Percentiles rank a stretch among this genome's conserved stretches.
Conservation (phyloP, 2,329 filamentous ascomycete genomes). For the Hymenotorrendiella dingleyae region DNA sequence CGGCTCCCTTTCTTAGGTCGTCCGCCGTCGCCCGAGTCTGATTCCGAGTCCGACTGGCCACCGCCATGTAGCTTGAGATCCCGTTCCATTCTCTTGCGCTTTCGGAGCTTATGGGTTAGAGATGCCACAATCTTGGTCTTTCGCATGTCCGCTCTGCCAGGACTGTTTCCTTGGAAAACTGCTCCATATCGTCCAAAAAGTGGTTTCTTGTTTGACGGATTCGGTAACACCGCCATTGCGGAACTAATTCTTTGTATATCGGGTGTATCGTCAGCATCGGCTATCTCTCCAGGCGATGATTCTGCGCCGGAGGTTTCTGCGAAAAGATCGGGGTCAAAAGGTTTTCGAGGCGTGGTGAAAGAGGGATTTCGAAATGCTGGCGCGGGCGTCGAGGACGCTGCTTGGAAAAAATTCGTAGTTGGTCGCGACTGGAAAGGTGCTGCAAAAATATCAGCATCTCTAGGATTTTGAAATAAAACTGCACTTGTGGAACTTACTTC, state of each 20-base stretch:
- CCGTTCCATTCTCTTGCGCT: constrained; percentile 39
- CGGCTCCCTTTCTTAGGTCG: constrained; percentile 33
- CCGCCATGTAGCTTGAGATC: constrained; percentile 34
- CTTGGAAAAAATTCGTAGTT: constrained; percentile 34
- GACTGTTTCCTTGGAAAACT: constrained; percentile 34
- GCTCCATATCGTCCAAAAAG: constrained; percentile 37
- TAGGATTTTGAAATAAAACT: background rate
- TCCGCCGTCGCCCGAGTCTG: constrained; percentile 32
- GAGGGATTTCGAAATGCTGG: constrained; percentile 57
- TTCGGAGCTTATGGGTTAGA: constrained; percentile 43
- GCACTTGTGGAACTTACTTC: constrained; percentile 17
- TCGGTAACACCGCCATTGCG: constrained; percentile 44
- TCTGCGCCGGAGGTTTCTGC: constrained; percentile 54
- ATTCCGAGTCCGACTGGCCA: constrained; percentile 33
- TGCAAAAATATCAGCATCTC: constrained; percentile 11
- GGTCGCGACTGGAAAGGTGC: constrained; percentile 35
- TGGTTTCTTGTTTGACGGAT: constrained; percentile 39
- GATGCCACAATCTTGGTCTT: constrained; percentile 43
- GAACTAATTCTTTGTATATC: constrained; percentile 47
- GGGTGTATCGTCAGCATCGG: constrained; percentile 44
- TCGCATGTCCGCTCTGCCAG: constrained; percentile 61
- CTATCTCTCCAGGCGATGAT: constrained; percentile 50
- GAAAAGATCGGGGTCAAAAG: constrained; percentile 45
- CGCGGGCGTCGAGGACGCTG: constrained; percentile 38
- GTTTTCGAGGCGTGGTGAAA: constrained; percentile 57